Evolutionary conservation across 495 filamentous ascomycete genomes (phyloP).

Genomic region (Lichina pygmaea): DNA sequence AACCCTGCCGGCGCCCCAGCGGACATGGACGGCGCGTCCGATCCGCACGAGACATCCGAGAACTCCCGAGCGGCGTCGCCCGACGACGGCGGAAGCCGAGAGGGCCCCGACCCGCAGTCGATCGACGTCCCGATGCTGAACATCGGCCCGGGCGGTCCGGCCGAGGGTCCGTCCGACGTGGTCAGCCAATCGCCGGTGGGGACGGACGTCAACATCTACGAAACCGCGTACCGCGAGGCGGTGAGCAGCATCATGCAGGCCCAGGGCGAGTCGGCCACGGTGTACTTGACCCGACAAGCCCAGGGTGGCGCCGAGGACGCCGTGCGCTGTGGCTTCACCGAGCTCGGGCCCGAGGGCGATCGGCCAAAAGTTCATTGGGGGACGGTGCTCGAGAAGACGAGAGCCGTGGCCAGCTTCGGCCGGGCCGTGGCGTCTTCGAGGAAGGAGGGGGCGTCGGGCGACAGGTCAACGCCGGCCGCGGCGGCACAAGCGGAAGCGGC

Average conservation of each 20-base stretch:
- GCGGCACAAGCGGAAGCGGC: too few relatives aligned
- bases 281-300: constrained; percentile 34
- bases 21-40: not conserved
- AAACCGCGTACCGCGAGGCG: constrained; percentile 60
- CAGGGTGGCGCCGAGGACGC: constrained; percentile 10
- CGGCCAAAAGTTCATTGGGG: not conserved
- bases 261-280: constrained; percentile 12
- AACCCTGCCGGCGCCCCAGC: not conserved
- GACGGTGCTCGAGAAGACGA: not conserved
- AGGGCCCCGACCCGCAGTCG: constrained; percentile 35
- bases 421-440: too few relatives aligned
- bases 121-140: constrained; percentile 39
- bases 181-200: constrained; percentile 64
- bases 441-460: not conserved
- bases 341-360: not conserved
- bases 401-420: not conserved
- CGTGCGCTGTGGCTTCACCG: not conserved
- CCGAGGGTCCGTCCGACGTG: constrained; percentile 13
- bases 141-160: constrained; percentile 34
- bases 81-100: constrained; percentile 20
- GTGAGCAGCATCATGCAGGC: constrained; percentile 37
- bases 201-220: constrained; percentile 65
- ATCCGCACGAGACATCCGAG: not conserved
- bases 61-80: not conserved
- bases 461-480: not conserved